phyloP scores from a whole-genome alignment of 441 rosid species.

The Erodium texanum region DNA sequence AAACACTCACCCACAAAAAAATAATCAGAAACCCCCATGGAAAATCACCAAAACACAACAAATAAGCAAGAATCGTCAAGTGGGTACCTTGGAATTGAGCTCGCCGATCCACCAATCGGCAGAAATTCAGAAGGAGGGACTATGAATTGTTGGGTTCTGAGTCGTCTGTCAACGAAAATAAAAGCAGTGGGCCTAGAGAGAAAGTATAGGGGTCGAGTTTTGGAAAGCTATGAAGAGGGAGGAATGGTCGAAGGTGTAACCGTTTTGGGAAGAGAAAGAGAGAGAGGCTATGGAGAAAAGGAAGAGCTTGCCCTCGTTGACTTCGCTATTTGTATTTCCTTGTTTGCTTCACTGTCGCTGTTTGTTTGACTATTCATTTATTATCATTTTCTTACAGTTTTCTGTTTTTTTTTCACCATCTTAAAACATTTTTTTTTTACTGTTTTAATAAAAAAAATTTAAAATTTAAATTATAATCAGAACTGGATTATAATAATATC shows the following conservation, averaged over 20 bases:
- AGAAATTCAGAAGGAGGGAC: constrained; percentile 10
- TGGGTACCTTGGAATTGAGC: constrained; percentile 17
- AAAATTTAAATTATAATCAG: too few species aligned
- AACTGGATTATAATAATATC: too few species aligned
- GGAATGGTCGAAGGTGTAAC: constrained; percentile 9
- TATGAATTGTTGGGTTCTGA: constrained; percentile 18
- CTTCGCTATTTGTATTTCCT: constrained; percentile 13
- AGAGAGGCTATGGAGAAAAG: neutral
- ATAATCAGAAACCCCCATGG: constrained; percentile 5
- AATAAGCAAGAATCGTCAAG: constrained; percentile 4
- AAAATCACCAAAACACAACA: constrained; percentile 2
- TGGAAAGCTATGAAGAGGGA: neutral
- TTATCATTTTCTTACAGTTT: too few species aligned
- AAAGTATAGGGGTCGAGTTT: neutral
- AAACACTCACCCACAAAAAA: constrained; percentile 5
- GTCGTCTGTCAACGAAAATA: neutral
- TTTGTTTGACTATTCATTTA: neutral
- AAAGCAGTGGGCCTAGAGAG: neutral
- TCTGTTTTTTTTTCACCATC: too few species aligned
- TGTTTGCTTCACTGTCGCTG: constrained; percentile 4
- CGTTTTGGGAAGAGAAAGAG: constrained; percentile 3
- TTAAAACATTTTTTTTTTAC: too few species aligned
- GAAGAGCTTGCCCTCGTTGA: constrained; percentile 28
- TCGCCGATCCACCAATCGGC: constrained; percentile 19
- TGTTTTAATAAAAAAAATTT: too few species aligned